A percentile compares a stretch with the other conserved stretches of the same genome.
phyloP scores from a whole-genome alignment of 2,329 filamentous ascomycete genomes.

The Talaromyces sp. region DNA sequence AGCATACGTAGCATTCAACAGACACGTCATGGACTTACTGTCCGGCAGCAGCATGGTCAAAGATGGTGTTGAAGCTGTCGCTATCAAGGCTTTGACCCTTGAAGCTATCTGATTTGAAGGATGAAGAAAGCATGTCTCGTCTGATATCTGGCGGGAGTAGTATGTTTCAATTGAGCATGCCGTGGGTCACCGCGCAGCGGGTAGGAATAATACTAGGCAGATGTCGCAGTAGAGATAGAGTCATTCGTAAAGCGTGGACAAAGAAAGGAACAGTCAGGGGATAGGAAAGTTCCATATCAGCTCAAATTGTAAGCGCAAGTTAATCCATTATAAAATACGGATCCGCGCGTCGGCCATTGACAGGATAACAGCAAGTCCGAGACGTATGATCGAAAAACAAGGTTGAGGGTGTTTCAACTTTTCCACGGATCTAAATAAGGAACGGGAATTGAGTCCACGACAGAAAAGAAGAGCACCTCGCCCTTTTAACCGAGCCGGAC shows the following conservation, averaged over 20 bases:
- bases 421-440: background rate
- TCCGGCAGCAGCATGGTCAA: conserved; percentile 49
- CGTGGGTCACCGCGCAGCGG: conserved; percentile 11
- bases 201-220: background rate
- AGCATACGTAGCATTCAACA: background rate
- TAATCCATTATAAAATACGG: background rate
- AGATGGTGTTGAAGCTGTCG: conserved; percentile 42
- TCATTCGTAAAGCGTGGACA: conserved; percentile 1
- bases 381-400: background rate
- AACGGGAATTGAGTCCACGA: background rate
- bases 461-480: background rate
- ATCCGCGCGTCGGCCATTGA: background rate
- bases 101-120: conserved; percentile 33
- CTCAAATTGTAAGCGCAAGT: background rate
- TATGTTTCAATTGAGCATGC: conserved; percentile 5
- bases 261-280: background rate
- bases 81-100: conserved; percentile 38
- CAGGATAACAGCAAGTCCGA: background rate
- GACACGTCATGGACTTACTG: conserved; percentile 43
- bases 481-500: background rate
- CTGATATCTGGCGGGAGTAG: background rate
- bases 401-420: background rate
- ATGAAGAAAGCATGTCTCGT: conserved; percentile 27
- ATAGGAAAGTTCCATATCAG: conserved; percentile 19
- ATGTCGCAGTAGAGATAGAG: background rate